Percentiles rank a stretch among this genome's conserved stretches.
Conservation (phyloP, 768 basidiomycete genomes). For the Pleurotus pulmonarius region DNA sequence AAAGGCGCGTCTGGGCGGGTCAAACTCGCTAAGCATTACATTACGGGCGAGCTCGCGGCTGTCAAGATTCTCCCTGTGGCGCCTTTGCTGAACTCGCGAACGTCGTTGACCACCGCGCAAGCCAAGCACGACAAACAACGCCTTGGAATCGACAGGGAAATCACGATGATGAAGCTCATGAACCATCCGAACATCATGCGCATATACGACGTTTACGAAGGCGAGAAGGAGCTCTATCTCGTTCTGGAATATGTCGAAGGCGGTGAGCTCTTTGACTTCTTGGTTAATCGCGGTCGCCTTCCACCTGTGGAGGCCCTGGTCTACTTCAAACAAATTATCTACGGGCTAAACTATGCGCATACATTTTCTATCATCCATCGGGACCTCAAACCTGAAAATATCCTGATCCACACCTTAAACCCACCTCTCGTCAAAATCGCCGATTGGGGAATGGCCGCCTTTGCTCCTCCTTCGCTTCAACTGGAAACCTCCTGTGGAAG, state of each 20-base stretch:
- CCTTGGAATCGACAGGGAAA: conserved; percentile 88
- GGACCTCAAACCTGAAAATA: conserved; percentile 97
- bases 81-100: conserved; percentile 69
- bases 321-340: conserved; percentile 95
- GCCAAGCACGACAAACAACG: conserved; percentile 78
- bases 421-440: conserved; percentile 92
- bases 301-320: conserved; percentile 78
- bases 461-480: conserved; percentile 79
- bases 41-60: conserved; percentile 88
- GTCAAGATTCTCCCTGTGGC: conserved; percentile 92
- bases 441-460: conserved; percentile 98
- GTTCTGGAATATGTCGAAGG: conserved; percentile 95
- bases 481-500: conserved; percentile 95
- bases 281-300: conserved; percentile 85
- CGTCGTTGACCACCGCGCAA: conserved; percentile 59
- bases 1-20: conserved; percentile 94
- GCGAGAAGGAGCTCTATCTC: conserved; percentile 85
- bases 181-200: conserved; percentile 96
- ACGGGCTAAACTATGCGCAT: conserved; percentile 95
- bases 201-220: conserved; percentile 95
- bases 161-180: conserved; percentile 99
- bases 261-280: conserved; percentile 94
- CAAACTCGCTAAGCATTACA: conserved; percentile 84
- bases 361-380: conserved; percentile 97
- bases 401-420: conserved; percentile 79